A percentile compares a stretch with the other conserved stretches of the same genome.
Evolutionary conservation across 2,329 filamentous ascomycete species (phyloP).

Genomic region (Clarireedia sp.): DNA sequence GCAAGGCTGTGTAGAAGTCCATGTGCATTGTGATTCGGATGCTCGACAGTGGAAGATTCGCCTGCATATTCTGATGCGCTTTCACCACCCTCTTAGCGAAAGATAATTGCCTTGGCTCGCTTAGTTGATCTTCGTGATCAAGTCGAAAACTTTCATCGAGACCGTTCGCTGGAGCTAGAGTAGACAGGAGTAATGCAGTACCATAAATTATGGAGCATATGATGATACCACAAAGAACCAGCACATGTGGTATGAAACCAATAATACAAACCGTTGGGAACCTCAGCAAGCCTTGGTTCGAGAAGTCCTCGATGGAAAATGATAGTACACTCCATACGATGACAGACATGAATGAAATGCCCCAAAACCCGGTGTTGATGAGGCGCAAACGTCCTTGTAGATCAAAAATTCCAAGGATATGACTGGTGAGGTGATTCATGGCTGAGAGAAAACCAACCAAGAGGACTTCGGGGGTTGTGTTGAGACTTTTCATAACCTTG

Average conservation of each 20-base stretch:
- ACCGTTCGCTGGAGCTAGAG: conserved; percentile 42
- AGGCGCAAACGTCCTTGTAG: conserved; percentile 75
- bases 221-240: conserved; percentile 72
- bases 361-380: conserved; percentile 83
- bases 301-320: conserved; percentile 53
- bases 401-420: conserved; percentile 71
- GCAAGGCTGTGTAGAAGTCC: conserved; percentile 88
- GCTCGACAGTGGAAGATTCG: conserved; percentile 75
- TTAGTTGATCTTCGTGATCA: conserved; percentile 29
- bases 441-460: conserved; percentile 81
- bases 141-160: conserved; percentile 21
- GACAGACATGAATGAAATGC: conserved; percentile 77
- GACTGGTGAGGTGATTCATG: conserved; percentile 81
- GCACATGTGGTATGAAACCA: conserved; percentile 88
- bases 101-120: conserved; percentile 28
- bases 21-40: conserved; percentile 78
- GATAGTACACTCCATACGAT: conserved; percentile 68
- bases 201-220: conserved; percentile 71
- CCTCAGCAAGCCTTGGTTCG: conserved; percentile 60
- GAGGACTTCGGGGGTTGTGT: conserved; percentile 83
- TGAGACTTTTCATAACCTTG: conserved; percentile 70
- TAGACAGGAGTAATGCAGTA: conserved; percentile 68
- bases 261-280: conserved; percentile 95
- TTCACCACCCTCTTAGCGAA: conserved; percentile 54
- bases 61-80: conserved; percentile 86